These are phyloP conservation scores for Suhomyces vadensis DNA, from an alignment of 805 yeast species.

Conservation along the genomic window DNA sequence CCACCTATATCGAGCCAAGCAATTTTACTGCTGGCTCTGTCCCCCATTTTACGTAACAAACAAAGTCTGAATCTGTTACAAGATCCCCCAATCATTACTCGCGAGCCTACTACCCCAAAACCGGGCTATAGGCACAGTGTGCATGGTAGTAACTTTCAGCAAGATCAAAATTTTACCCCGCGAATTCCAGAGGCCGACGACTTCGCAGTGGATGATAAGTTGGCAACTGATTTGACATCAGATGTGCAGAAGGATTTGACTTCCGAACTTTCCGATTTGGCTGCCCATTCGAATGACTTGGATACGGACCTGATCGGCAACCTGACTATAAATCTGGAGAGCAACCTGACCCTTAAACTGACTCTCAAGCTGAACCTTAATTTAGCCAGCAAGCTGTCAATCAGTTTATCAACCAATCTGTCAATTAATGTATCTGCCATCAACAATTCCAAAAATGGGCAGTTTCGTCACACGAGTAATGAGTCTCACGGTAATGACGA, in stretches of 20 bases:
- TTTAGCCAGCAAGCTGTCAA: slow-evolving; percentile 1
- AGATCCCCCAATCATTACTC: slow-evolving; percentile 2
- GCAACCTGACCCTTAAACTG: not conserved
- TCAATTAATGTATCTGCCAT: not conserved
- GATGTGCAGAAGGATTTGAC: not conserved
- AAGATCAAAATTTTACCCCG: not conserved
- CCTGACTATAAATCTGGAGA: not conserved
- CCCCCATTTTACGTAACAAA: not conserved
- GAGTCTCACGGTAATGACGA: not conserved
- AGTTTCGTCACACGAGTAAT: not conserved
- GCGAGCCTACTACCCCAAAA: not conserved
- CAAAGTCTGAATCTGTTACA: not conserved
- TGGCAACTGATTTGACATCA: not conserved
- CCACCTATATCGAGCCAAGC: not conserved
- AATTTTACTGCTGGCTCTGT: not conserved
- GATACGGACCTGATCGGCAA: not conserved
- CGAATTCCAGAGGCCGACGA: not conserved
- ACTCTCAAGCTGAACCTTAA: too few species aligned
- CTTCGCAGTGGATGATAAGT: not conserved
- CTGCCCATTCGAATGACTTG: not conserved
- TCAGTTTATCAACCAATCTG: not conserved
- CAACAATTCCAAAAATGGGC: not conserved
- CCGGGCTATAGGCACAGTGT: slow-evolving; percentile 2
- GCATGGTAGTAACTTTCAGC: slow-evolving; percentile 1
- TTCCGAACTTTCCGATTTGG: not conserved